A percentile compares a stretch with the other conserved stretches of the same genome.
Conservation (phyloP, 805 yeast species). For the Candida morakotiae region DNA sequence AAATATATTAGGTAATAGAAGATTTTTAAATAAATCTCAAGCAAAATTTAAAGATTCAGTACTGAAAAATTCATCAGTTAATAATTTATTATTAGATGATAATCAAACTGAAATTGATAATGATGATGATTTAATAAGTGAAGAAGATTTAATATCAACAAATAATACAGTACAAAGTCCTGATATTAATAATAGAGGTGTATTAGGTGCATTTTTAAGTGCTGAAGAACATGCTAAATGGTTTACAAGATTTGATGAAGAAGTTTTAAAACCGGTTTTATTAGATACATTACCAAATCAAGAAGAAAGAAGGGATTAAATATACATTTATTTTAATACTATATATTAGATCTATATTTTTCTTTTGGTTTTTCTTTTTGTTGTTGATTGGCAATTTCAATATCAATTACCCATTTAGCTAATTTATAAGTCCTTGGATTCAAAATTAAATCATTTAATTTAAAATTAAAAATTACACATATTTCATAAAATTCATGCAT, state of each 20-base stretch:
- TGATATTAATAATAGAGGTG: constrained; percentile 18
- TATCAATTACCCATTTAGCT: constrained; percentile 71
- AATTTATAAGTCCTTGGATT: constrained; percentile 60
- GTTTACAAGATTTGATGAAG: constrained; percentile 93
- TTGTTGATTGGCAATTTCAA: constrained; percentile 47
- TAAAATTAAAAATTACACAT: constrained; percentile 58
- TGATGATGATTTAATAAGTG: constrained; percentile 18
- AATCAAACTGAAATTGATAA: constrained; percentile 11
- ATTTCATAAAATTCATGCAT: constrained; percentile 62
- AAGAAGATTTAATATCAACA: constrained; percentile 38
- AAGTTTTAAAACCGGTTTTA: constrained; percentile 86
- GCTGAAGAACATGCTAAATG: constrained; percentile 80
- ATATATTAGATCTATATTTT: not conserved
- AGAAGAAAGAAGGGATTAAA: constrained; percentile 9
- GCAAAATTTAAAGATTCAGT: constrained; percentile 1
- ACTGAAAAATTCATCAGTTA: constrained; percentile 5
- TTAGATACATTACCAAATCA: constrained; percentile 52
- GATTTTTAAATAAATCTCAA: constrained; percentile 12
- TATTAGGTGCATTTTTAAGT: constrained; percentile 38
- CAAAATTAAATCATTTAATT: constrained; percentile 60
- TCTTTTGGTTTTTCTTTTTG: constrained; percentile 7
- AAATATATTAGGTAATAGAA: constrained; percentile 19
- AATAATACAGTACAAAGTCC: not conserved
- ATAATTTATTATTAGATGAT: constrained; percentile 4
- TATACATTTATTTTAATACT: not conserved